Percentiles rank a stretch among this genome's conserved stretches.
phyloP scores from a whole-genome alignment of 1,139 yeast species.

The Pichia sp. region DNA sequence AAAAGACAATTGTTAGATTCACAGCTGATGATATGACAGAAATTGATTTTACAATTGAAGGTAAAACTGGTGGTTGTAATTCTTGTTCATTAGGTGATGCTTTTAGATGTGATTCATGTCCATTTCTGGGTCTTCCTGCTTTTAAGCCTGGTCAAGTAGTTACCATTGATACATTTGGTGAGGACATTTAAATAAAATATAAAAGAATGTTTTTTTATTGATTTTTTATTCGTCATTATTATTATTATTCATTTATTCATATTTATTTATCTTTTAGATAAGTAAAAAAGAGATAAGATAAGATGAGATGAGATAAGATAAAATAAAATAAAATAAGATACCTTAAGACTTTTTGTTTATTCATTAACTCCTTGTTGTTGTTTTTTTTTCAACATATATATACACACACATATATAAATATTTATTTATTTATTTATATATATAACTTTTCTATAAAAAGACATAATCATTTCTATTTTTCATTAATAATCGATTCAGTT shows the following conservation, averaged over 20 bases:
- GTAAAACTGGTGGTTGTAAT: slow-evolving; percentile 94
- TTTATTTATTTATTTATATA: not conserved
- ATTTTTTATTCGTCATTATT: not conserved
- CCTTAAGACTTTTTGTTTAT: not conserved
- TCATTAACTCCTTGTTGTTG: not conserved
- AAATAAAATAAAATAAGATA: too few species aligned
- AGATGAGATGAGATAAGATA: too few species aligned
- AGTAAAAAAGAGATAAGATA: too few species aligned
- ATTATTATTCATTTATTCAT: not conserved
- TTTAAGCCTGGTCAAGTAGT: slow-evolving; percentile 90
- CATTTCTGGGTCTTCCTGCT: slow-evolving; percentile 93
- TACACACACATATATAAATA: not conserved
- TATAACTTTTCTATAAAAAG: slow-evolving; percentile 11
- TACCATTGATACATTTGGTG: slow-evolving; percentile 48
- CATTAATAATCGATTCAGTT: not conserved
- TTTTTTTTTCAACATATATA: not conserved
- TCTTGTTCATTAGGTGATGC: slow-evolving; percentile 97
- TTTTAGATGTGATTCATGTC: slow-evolving; percentile 96
- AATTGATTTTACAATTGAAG: slow-evolving; percentile 90
- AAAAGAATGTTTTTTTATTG: not conserved
- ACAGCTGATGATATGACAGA: slow-evolving; percentile 67
- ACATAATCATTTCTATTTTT: not conserved
- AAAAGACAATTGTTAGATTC: slow-evolving; percentile 41
- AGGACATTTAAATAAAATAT: slow-evolving; percentile 28
- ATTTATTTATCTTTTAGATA: too few species aligned